Conservation (phyloP, 129 eudicot species). For the Pulicaria dysenterica region DNA sequence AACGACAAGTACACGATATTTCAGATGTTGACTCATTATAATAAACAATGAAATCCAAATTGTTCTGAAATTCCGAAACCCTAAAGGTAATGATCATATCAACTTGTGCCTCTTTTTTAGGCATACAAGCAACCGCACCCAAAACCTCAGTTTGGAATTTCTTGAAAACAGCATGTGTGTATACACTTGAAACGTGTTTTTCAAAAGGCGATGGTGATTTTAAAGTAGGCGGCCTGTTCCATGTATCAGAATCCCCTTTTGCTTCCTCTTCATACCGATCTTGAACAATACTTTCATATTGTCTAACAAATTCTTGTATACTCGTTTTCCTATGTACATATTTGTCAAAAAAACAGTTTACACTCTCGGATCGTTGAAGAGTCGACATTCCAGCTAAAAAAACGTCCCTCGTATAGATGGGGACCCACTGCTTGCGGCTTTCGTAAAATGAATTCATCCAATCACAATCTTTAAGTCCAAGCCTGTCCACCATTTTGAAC, state of each 20-base stretch:
- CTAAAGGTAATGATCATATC: slow-evolving; percentile 47
- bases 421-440: slow-evolving; percentile 76
- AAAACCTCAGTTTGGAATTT: slow-evolving; percentile 83
- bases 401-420: slow-evolving; percentile 60
- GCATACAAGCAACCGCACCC: slow-evolving; percentile 88
- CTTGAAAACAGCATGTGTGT: slow-evolving; percentile 74
- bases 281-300: slow-evolving; percentile 68
- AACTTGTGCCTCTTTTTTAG: slow-evolving; percentile 56
- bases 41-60: slow-evolving; percentile 61
- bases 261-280: slow-evolving; percentile 98
- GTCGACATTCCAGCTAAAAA: slow-evolving; percentile 88
- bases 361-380: slow-evolving; percentile 77
- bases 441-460: slow-evolving; percentile 67
- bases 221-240: slow-evolving; percentile 71
- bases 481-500: slow-evolving; percentile 56
- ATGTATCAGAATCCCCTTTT: slow-evolving; percentile 78
- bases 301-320: slow-evolving; percentile 67
- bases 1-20: slow-evolving; percentile 73
- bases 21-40: slow-evolving; percentile 68
- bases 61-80: slow-evolving; percentile 67
- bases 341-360: slow-evolving; percentile 88
- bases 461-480: slow-evolving; percentile 70
- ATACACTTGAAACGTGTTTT: slow-evolving; percentile 65
- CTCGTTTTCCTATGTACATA: slow-evolving; percentile 83
- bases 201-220: slow-evolving; percentile 96